Conservation (phyloP, 176 grass and related monocot genomes). For the Eremochloa ophiuroides region DNA sequence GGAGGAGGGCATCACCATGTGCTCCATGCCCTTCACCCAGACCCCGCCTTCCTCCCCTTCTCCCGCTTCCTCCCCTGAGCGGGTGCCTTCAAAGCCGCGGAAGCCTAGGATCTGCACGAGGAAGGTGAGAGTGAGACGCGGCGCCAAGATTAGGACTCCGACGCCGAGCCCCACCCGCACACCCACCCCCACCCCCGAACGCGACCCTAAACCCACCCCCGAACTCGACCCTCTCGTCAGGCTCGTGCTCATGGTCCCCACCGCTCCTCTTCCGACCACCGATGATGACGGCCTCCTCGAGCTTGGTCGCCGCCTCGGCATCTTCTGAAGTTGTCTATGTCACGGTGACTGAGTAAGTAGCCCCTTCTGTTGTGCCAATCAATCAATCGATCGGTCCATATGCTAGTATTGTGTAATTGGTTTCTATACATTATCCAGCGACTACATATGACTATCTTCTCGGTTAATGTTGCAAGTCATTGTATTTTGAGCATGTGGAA, state of each 20-base stretch:
- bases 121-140: not conserved
- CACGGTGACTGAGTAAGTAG: not conserved
- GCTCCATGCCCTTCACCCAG: slow-evolving; percentile 22
- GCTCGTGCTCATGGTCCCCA: slow-evolving; percentile 8
- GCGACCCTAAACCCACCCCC: not conserved
- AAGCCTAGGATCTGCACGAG: not conserved
- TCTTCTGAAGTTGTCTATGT: not conserved
- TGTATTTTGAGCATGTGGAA: not conserved
- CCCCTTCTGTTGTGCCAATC: not conserved
- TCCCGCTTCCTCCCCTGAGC: not conserved
- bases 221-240: slow-evolving; percentile 15
- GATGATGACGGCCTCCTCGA: not conserved
- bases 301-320: not conserved
- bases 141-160: slow-evolving; percentile 19
- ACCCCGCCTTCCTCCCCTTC: not conserved
- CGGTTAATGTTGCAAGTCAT: not conserved
- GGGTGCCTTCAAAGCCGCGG: not conserved
- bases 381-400: not conserved
- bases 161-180: not conserved
- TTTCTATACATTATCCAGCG: not conserved
- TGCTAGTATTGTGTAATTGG: not conserved
- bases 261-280: not conserved
- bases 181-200: no score
- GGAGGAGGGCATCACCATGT: not conserved
- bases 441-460: not conserved